phyloP scores from a whole-genome alignment of 768 basidiomycete genomes.

The Trametes cubensis region DNA sequence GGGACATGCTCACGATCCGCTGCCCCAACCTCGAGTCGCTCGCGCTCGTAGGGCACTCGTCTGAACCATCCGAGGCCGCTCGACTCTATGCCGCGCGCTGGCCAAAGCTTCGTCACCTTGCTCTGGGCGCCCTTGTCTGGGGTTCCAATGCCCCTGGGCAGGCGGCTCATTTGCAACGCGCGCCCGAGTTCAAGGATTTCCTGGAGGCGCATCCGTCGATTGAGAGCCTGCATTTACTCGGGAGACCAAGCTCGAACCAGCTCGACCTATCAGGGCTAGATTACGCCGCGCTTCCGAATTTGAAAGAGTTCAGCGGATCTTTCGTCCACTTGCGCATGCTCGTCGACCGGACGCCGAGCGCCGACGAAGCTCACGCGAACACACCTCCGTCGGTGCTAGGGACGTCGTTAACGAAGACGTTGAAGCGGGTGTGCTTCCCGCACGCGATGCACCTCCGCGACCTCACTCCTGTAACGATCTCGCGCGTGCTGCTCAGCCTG shows the following conservation, averaged over 20 bases:
- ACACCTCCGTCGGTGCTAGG: constrained; percentile 31
- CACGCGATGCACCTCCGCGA: constrained; percentile 72
- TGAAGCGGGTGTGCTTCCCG: constrained; percentile 62
- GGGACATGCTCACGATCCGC: constrained; percentile 69
- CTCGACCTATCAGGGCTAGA: constrained; percentile 54
- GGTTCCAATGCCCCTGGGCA: constrained; percentile 46
- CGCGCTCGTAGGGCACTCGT: constrained; percentile 53
- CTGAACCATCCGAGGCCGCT: constrained; percentile 56
- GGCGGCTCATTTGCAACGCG: constrained; percentile 31
- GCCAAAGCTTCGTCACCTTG: constrained; percentile 63
- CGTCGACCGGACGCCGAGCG: constrained; percentile 33
- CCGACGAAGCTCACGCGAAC: constrained; percentile 14
- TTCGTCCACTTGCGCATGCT: constrained; percentile 68
- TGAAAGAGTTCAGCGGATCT: constrained; percentile 67
- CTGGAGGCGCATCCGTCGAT: constrained; percentile 65
- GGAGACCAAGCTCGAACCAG: constrained; percentile 49
- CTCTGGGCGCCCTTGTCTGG: constrained; percentile 66
- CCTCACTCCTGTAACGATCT: constrained; percentile 62
- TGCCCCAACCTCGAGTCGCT: constrained; percentile 72
- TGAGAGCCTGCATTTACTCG: constrained; percentile 29
- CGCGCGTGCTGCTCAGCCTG: constrained; percentile 59
- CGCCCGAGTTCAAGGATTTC: constrained; percentile 65
- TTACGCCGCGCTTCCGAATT: constrained; percentile 46
- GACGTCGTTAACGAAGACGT: constrained; percentile 35
- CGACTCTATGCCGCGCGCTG: constrained; percentile 63